Evolutionary conservation across 2,329 filamentous ascomycete species (phyloP), one percentile per base, ranked within the genome.

Genomic region (Sporothrix brunneoviolacea): DNA sequence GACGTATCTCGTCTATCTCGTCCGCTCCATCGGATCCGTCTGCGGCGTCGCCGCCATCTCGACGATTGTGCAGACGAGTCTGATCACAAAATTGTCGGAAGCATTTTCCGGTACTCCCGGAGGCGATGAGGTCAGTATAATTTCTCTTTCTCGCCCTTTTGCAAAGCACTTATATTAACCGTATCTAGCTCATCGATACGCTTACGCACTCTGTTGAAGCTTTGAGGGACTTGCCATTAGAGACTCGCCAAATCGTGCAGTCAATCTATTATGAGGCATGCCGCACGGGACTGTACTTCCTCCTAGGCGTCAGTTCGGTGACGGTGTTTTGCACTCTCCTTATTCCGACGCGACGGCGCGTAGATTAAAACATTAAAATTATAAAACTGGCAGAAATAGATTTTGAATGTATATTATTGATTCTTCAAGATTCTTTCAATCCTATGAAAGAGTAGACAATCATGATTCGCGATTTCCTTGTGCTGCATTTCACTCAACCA

Each of bases 181-280:
- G 6, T 13, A 8, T 12, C 30, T n/a, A 48, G 24, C 40, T 55
- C 4, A 49, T 55, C 4, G 40, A 53, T 13, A 46, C 22, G 0
- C 37, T 55, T 19, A 51, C 45, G 2, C 53, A 55, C 41, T 55
- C 51, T 0, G 48, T 55, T 19, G 53, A 53, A 12, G 51, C 53
- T 2, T 24, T 55, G 3, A 39, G 33, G 0, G 53, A 55, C 13
- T 36, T 55, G 9, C 51, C 41, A 2, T 1, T 8, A 1, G 54
- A 51, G 8, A 53, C 47, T 1, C 51, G 28, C 8, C 16, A 22
- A 4, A 5, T 55, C 2, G 51, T 55, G 2, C 51, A 55, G 22
- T 21, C 6, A 2, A 49, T 52, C 18, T 54, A 55, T 30, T 54
- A 52, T 21, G 43, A 50, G 8, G 46, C 53, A 2, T 57, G 55